phyloP scores from a whole-genome alignment of 208 protist genomes.

The Acanthamoeba healyi region DNA sequence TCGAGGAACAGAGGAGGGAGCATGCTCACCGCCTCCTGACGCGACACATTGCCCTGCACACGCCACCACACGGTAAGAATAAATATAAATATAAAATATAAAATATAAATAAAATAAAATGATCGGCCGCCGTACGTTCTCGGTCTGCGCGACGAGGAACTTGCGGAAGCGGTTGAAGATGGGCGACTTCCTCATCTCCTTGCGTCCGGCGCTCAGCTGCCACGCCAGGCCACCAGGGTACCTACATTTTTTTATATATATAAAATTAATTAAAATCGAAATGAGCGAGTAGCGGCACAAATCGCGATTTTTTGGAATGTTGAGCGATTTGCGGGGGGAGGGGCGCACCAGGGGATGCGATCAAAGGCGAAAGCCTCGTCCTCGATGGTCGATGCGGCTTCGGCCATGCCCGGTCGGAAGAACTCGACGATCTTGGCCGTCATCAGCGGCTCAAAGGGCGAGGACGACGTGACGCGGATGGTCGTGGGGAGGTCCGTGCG shows the following conservation, averaged over 20 bases:
- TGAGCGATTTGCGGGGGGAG: neutral
- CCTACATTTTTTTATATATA: neutral
- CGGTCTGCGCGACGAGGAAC: conserved; percentile 37
- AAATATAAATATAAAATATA: neutral
- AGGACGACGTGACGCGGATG: conserved; percentile 25
- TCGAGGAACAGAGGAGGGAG: conserved; percentile 91
- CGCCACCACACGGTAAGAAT: neutral
- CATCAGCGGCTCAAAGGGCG: conserved; percentile 35
- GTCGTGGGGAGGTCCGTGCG: conserved; percentile 16
- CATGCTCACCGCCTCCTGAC: conserved; percentile 91
- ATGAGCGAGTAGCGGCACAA: no score
- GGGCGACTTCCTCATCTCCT: conserved; percentile 45
- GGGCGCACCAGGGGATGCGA: conserved; percentile 13
- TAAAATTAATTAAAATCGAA: neutral
- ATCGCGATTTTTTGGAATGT: no score
- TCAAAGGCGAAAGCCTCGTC: conserved; percentile 26
- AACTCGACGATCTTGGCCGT: conserved; percentile 24
- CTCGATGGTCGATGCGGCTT: neutral
- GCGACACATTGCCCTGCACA: conserved; percentile 40
- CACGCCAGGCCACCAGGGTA: conserved; percentile 53
- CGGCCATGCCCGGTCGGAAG: neutral
- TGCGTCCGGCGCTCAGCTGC: conserved; percentile 39
- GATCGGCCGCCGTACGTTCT: neutral
- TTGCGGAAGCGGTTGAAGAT: conserved; percentile 28
- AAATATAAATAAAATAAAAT: neutral